These are phyloP conservation scores for Sporothrix inflata DNA, from an alignment of 2,329 filamentous ascomycete genomes.

Conservation along the genomic window DNA sequence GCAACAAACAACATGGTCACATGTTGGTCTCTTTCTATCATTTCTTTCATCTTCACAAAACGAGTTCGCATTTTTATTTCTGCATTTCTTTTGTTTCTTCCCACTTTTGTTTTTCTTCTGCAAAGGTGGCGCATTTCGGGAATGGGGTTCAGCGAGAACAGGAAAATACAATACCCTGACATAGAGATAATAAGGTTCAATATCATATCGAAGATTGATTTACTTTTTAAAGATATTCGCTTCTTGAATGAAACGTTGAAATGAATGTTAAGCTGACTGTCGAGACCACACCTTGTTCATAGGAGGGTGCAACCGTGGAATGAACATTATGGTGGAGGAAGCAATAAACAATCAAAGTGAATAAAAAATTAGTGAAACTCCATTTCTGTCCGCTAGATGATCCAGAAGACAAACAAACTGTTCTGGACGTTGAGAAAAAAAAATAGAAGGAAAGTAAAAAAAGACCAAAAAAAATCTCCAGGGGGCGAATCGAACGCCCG, in stretches of 20 bases:
- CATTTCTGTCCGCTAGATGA: too few relatives aligned
- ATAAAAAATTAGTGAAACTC: too few relatives aligned
- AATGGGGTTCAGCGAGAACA: not conserved
- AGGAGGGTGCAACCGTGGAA: too few relatives aligned
- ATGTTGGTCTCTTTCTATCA: not conserved
- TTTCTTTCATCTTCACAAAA: not conserved
- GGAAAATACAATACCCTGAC: slow-evolving; percentile 7
- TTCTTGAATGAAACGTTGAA: too few relatives aligned
- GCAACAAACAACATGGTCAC: not conserved
- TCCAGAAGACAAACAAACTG: too few relatives aligned
- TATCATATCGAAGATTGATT: not conserved
- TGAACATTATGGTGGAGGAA: too few relatives aligned
- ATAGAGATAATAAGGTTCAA: not conserved
- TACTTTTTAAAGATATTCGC: not conserved
- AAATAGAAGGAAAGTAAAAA: slow-evolving; percentile 10
- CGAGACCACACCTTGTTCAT: too few relatives aligned
- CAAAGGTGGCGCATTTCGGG: not conserved
- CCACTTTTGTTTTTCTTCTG: not conserved
- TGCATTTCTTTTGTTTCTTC: not conserved
- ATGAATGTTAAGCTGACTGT: too few relatives aligned
- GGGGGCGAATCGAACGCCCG: slow-evolving; percentile 33
- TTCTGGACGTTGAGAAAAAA: too few relatives aligned
- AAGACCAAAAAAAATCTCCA: slow-evolving; percentile 27
- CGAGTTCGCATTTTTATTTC: not conserved
- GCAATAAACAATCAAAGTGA: too few relatives aligned